Percentiles rank a stretch among this genome's conserved stretches.
phyloP scores from a whole-genome alignment of 1,284 basidiomycete species.

The Xerocomus minutiporus region DNA sequence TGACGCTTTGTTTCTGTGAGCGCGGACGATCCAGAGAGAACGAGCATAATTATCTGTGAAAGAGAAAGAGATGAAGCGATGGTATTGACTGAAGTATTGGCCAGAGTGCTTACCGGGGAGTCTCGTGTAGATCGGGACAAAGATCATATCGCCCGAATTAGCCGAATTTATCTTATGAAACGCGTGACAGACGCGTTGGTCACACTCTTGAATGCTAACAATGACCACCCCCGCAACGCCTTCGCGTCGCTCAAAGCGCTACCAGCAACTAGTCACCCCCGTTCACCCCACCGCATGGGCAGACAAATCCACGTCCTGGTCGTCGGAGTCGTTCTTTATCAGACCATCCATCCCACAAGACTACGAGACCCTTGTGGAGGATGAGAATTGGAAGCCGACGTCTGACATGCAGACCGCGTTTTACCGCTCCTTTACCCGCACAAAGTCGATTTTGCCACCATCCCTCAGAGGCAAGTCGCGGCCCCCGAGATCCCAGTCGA shows the following conservation, averaged over 20 bases:
- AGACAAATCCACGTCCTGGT: conserved; percentile 38
- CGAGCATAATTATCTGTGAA: conserved; percentile 47
- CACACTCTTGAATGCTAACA: conserved; percentile 7
- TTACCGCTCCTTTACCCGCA: conserved; percentile 32
- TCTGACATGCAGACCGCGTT: conserved; percentile 26
- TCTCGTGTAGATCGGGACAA: conserved; percentile 2
- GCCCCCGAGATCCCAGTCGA: conserved; percentile 19
- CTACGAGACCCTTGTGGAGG: conserved; percentile 34
- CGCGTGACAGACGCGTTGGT: conserved; percentile 27
- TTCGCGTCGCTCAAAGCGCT: conserved; percentile 50
- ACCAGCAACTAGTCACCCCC: conserved; percentile 45
- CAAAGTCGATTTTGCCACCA: conserved; percentile 11
- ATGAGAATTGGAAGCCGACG: conserved; percentile 26
- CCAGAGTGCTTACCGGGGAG: conserved; percentile 13
- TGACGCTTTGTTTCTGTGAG: conserved; percentile 70
- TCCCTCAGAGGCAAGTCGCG: conserved; percentile 26
- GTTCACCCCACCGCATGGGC: conserved; percentile 29
- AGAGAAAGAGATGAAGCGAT: conserved; percentile 2
- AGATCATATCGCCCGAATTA: background rate
- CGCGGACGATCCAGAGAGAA: conserved; percentile 69
- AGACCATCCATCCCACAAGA: conserved; percentile 36
- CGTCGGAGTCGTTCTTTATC: conserved; percentile 35
- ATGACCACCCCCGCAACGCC: conserved; percentile 28
- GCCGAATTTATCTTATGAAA: conserved; percentile 5
- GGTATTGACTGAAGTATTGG: background rate